Base-by-base conservation (phyloP, 192 early-diverging fungal genomes). In the Coemansia sp. region DNA sequence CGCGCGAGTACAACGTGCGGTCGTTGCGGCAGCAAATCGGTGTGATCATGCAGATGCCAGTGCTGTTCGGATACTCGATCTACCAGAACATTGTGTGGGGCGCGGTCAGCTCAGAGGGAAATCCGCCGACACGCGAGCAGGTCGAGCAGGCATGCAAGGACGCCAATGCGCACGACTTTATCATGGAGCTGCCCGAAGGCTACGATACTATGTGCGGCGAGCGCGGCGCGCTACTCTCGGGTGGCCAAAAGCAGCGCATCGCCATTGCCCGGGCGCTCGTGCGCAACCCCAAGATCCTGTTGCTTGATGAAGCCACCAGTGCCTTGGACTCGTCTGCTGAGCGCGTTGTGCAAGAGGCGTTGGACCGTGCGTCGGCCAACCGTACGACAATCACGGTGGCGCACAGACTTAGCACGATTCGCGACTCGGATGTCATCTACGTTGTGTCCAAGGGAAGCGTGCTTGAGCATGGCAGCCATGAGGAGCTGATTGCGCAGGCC, bases 201-300 rank as follows among this genome's bases (percentile, higher is more conserved):
- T 92, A 94, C 77, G 86, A 95, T 59, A 94, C 94, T 1, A 50
- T 84, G 46, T 90, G 94, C 17, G 95, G 95, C 44, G 93, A 96
- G 67, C 72, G 81, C 38, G 88, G 85, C 4, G 78, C 87, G 40
- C 60, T 83, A 67, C 55, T 98, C 5, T 91, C 88, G 19, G 95
- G 94, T 46, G 95, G 95, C 13, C 95, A 98, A 66, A 95, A 95
- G 69, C 95, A 95, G 60, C 86, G 95, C 53, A 91, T 95, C 60
- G 91, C 93, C 47, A 96, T 98, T 78, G 93, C 94, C 10, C 82
- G 94, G 30, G 91, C 92, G 17, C 77, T 97, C 43, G 80, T 94
- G 35, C 90, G 89, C 64, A 84, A 93, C 70, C 92, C 94, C 8
- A 65, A 66, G 19, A 90, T 97, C 9, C 80, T 98, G 48, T 55